Percentiles rank a stretch among this genome's conserved stretches.
Conservation (phyloP, 2,329 filamentous ascomycete genomes). For the Whalleya microplaca region DNA sequence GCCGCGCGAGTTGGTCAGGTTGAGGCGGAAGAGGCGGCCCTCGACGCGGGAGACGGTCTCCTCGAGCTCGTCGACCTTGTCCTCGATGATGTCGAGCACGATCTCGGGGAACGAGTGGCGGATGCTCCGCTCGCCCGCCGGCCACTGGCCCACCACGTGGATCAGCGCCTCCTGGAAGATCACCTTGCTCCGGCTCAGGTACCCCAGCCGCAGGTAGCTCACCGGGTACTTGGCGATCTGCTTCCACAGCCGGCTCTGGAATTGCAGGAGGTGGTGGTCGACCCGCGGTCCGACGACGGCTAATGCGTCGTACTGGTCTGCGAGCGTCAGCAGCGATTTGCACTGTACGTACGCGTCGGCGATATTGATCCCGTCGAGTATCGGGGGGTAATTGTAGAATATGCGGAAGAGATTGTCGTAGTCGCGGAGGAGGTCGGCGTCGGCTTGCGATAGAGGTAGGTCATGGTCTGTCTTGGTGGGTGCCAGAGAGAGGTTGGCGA, state of each 20-base stretch:
- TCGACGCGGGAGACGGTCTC: constrained; percentile 82
- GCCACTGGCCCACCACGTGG: constrained; percentile 95
- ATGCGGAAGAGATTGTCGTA: constrained; percentile 96
- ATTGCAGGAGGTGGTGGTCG: constrained; percentile 91
- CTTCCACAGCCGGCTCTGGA: constrained; percentile 89
- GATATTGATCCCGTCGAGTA: constrained; percentile 84
- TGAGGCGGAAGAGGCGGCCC: constrained; percentile 79
- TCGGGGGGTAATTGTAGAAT: constrained; percentile 90
- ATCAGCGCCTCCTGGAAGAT: constrained; percentile 88
- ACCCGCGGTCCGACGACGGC: constrained; percentile 85
- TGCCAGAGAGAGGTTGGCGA: constrained; percentile 72
- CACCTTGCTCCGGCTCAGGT: constrained; percentile 79
- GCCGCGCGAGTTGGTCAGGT: constrained; percentile 75
- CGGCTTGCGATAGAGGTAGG: constrained; percentile 58
- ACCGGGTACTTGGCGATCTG: constrained; percentile 97
- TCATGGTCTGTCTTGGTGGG: constrained; percentile 53
- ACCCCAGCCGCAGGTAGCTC: constrained; percentile 87
- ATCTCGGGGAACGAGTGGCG: constrained; percentile 72
- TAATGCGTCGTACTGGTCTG: constrained; percentile 94
- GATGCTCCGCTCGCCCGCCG: constrained; percentile 75
- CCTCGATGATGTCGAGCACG: constrained; percentile 88
- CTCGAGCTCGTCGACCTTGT: constrained; percentile 91
- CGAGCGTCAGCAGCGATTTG: constrained; percentile 83
- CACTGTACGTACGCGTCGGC: constrained; percentile 92
- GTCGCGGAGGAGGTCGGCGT: constrained; percentile 81